phyloP scores from a whole-genome alignment of 345 rosid genomes.

The Gossypium anomalum region DNA sequence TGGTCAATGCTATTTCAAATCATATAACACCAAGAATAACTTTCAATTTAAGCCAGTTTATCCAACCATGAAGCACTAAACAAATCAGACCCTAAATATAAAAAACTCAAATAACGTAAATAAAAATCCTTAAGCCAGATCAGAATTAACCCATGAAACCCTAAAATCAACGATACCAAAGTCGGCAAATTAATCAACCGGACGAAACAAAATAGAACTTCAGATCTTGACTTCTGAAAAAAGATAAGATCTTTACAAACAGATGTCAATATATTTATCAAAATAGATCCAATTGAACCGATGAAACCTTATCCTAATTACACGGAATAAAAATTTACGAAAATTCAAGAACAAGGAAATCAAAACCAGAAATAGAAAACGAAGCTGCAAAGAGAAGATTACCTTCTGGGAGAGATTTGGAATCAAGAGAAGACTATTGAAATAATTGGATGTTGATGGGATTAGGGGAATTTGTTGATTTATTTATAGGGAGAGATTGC shows the following conservation, averaged over 20 bases:
- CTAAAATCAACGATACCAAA: background rate
- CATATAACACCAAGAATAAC: background rate
- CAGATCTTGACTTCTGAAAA: background rate
- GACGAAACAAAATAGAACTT: background rate
- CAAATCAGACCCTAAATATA: background rate
- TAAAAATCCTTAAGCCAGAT: background rate
- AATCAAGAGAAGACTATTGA: background rate
- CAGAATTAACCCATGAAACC: background rate
- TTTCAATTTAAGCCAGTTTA: background rate
- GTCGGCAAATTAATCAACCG: background rate
- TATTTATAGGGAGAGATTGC: slow-evolving; percentile 2
- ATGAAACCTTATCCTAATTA: background rate
- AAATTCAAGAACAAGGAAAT: background rate
- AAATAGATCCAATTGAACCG: background rate
- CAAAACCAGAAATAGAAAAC: background rate
- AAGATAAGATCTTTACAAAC: background rate
- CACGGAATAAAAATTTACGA: background rate
- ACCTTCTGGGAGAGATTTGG: background rate
- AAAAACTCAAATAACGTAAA: background rate
- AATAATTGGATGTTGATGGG: background rate
- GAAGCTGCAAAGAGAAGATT: background rate
- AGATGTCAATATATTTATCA: background rate
- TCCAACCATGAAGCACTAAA: background rate
- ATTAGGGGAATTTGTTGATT: background rate
- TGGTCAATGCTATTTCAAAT: background rate